A percentile compares a stretch with the other conserved stretches of the same genome.
These are phyloP conservation scores for Neoboletus subvelutipes DNA, from an alignment of 768 basidiomycete species.

Conservation along the genomic window DNA sequence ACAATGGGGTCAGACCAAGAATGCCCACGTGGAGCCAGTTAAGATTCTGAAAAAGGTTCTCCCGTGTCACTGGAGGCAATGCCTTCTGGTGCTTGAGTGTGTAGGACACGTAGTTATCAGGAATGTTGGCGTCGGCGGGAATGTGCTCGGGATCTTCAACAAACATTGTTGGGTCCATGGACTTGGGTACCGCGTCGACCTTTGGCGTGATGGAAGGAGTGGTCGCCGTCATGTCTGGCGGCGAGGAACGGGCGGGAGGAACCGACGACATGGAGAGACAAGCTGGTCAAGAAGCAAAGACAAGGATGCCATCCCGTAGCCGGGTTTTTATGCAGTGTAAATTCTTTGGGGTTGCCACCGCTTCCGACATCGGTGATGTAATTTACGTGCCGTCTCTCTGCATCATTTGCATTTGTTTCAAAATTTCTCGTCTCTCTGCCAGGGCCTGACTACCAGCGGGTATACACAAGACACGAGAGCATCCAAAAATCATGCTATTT, in stretches of 20 bases:
- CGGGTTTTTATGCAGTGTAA: constrained; percentile 28
- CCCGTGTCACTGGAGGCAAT: constrained; percentile 64
- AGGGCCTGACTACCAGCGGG: not conserved
- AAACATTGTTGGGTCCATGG: constrained; percentile 6
- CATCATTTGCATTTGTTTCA: not conserved
- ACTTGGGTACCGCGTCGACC: not conserved
- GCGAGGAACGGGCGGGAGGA: constrained; percentile 20
- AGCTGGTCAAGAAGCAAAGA: constrained; percentile 28
- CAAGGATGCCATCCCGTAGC: not conserved
- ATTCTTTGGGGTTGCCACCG: constrained; percentile 38
- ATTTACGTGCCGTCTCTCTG: not conserved
- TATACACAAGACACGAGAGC: not conserved
- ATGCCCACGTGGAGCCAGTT: constrained; percentile 77
- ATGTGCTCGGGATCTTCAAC: constrained; percentile 29
- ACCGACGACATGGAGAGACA: constrained; percentile 24
- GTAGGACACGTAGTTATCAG: constrained; percentile 81
- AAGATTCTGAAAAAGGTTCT: constrained; percentile 58
- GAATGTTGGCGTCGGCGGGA: constrained; percentile 59
- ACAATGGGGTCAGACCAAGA: constrained; percentile 68
- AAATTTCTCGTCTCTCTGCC: not conserved
- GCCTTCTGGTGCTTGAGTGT: constrained; percentile 67
- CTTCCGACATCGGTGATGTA: not conserved
- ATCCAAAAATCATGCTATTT: not conserved
- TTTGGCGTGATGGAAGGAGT: constrained; percentile 13
- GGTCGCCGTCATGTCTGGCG: constrained; percentile 14